Percentiles rank a stretch among this genome's conserved stretches.
phyloP scores from a whole-genome alignment of 202 grass and related monocot species.

The Brachypodium distachyon region DNA sequence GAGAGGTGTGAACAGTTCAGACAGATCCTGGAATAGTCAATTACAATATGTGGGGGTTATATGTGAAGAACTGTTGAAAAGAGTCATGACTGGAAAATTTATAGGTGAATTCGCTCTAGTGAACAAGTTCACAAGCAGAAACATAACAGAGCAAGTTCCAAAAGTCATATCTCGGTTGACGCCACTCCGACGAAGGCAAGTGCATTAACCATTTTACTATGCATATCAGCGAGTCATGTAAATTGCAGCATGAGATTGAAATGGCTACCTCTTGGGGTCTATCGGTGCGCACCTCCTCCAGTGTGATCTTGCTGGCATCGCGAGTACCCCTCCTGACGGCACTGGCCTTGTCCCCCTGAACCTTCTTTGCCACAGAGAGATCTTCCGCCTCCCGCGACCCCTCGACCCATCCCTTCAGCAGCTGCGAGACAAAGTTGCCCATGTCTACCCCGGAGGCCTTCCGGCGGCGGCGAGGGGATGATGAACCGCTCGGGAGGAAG shows the following conservation, averaged over 20 bases:
- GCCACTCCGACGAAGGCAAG: not conserved
- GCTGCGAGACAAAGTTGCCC: conserved; percentile 16
- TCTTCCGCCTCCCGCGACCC: not conserved
- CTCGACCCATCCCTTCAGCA: not conserved
- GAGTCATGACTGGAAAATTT: not conserved
- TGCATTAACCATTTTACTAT: not conserved
- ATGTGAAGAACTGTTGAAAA: not conserved
- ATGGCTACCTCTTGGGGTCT: conserved; percentile 5
- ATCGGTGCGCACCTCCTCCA: not conserved
- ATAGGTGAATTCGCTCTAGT: not conserved
- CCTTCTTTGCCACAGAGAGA: conserved; percentile 2
- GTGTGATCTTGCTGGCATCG: conserved; percentile 5
- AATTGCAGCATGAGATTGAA: not conserved
- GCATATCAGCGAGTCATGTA: not conserved
- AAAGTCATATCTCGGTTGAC: not conserved
- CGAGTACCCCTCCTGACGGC: not conserved
- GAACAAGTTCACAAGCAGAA: not conserved
- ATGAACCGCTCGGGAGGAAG: not conserved
- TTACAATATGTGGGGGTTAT: not conserved
- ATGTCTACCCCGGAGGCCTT: conserved; percentile 8
- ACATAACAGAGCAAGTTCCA: not conserved
- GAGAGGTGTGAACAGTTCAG: conserved; percentile 44
- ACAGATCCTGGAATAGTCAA: conserved; percentile 45
- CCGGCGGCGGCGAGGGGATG: not conserved
- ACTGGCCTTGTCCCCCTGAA: not conserved